Percentiles rank a stretch among this genome's conserved stretches.
phyloP scores from a whole-genome alignment of 768 basidiomycete species.

The Cytidiella melzeri region DNA sequence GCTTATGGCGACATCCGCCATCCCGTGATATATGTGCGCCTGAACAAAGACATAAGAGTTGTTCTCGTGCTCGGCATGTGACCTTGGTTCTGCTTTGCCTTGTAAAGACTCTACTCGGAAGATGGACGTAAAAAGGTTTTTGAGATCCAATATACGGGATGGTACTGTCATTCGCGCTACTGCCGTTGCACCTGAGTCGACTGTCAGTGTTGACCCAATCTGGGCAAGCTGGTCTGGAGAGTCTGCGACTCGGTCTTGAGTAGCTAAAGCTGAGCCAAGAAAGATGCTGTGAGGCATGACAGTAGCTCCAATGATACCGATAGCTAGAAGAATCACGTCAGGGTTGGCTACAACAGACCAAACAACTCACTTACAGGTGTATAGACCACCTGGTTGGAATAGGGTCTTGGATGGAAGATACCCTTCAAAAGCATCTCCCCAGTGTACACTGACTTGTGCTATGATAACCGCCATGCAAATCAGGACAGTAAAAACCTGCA shows the following conservation, averaged over 20 bases:
- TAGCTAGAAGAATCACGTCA: conserved; percentile 37
- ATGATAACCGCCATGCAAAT: conserved; percentile 77
- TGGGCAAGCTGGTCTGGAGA: conserved; percentile 9
- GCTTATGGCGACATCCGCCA: conserved; percentile 44
- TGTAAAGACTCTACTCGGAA: conserved; percentile 23
- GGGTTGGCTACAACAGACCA: too few relatives aligned
- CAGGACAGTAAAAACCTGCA: conserved; percentile 44
- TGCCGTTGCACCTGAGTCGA: conserved; percentile 2
- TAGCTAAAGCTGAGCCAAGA: conserved; percentile 80
- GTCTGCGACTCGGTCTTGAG: conserved; percentile 62
- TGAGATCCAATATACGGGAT: neutral
- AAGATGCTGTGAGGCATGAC: conserved; percentile 93
- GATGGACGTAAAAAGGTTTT: conserved; percentile 2
- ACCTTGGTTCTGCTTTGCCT: conserved; percentile 29
- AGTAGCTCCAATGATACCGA: conserved; percentile 77
- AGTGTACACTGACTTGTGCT: conserved; percentile 60
- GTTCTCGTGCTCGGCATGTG: conserved; percentile 35
- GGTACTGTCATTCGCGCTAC: neutral
- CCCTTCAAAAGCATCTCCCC: conserved; percentile 70
- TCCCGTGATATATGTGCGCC: conserved; percentile 37
- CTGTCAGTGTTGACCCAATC: conserved; percentile 5
- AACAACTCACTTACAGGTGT: conserved; percentile 48
- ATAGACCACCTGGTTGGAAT: conserved; percentile 50
- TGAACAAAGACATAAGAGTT: conserved; percentile 29
- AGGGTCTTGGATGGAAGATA: conserved; percentile 67